Evolutionary conservation across 2,329 filamentous ascomycete genomes (phyloP), one percentile per base, ranked within the genome.

Genomic region (Talaromyces piceae): DNA sequence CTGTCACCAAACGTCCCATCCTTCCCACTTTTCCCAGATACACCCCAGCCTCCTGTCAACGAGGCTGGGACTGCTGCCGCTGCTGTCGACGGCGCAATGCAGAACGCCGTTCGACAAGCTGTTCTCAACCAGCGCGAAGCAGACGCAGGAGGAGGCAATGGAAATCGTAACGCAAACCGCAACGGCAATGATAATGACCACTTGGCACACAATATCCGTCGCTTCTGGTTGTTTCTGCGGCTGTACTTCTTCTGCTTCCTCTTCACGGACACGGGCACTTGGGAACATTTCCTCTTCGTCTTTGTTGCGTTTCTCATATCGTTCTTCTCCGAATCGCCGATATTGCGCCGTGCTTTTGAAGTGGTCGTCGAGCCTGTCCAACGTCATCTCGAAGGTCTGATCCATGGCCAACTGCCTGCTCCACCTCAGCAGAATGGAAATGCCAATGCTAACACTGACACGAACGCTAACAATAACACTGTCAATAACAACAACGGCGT

Each of bases 211-310:
- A 62, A 72, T 41, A 54, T 73, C 16, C 54, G 68, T 44, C 74
- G 77, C 23, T 56, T 77, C 22, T 84, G 81, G 81, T 71, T 83
- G 2, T 73, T 82, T 22, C 65, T 81, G 45, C 76, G 81, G 8
- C 63, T 83, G 18, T 75, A 79, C 52, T 74, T 78, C 52, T 80
- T 83, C 59, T 73, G 77, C 50, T 83, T 80, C 61, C 73, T 84
- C 59, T 74, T 82, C 53, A 75, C 75, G 25, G 72, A 73, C 20
- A 67, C 72, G n/a, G 71, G 70, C 5, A 72, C 69, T 3, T 74
- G 70, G 70, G 64, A 67, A 8, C 70, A 73, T 23, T 65, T 68
- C 27, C 45, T 73, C 16, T 63, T 74, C 26, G 67, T 76, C 25
- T 54, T 59, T 6, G 45, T 66, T 5, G 66, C 72, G 6, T 60